Evolutionary conservation across 768 basidiomycete genomes (phyloP).

Genomic region (Podaxis sp.): DNA sequence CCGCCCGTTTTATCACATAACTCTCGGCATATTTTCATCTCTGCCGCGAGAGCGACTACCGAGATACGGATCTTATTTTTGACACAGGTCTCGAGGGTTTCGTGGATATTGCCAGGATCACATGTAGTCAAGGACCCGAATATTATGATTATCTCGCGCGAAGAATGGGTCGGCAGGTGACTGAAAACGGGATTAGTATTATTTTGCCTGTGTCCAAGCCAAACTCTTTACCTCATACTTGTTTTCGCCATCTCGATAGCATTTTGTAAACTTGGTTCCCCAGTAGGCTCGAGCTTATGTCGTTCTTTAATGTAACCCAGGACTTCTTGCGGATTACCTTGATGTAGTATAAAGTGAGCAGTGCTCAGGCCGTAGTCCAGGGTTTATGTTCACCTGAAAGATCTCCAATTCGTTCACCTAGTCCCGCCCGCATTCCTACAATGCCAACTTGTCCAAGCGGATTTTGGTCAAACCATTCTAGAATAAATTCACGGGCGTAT

Average conservation of each 20-base stretch:
- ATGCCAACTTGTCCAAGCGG: conserved; percentile 95
- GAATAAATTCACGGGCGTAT: conserved; percentile 86
- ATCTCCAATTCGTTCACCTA: conserved; percentile 87
- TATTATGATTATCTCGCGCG: conserved; percentile 89
- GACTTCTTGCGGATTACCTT: conserved; percentile 87
- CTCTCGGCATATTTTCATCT: conserved; percentile 96
- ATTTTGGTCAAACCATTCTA: conserved; percentile 99
- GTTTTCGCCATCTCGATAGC: conserved; percentile 95
- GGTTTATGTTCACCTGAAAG: conserved; percentile 70
- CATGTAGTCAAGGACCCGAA: conserved; percentile 96
- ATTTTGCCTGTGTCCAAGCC: not conserved
- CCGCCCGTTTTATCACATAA: conserved; percentile 91
- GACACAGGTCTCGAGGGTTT: conserved; percentile 83
- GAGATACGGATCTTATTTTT: conserved; percentile 86
- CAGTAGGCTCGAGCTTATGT: conserved; percentile 82
- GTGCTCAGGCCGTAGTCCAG: not conserved
- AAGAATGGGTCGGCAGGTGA: conserved; percentile 96
- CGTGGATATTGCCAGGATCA: conserved; percentile 95
- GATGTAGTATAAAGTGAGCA: not conserved
- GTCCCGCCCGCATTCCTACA: conserved; percentile 86
- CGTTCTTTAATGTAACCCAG: conserved; percentile 80
- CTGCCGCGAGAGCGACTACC: conserved; percentile 91
- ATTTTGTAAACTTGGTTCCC: conserved; percentile 96
- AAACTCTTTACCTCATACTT: conserved; percentile 72
- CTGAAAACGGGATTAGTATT: conserved; percentile 34